These are phyloP conservation scores for Cercis canadensis DNA, from an alignment of 306 rosid genomes.

Conservation along the genomic window DNA sequence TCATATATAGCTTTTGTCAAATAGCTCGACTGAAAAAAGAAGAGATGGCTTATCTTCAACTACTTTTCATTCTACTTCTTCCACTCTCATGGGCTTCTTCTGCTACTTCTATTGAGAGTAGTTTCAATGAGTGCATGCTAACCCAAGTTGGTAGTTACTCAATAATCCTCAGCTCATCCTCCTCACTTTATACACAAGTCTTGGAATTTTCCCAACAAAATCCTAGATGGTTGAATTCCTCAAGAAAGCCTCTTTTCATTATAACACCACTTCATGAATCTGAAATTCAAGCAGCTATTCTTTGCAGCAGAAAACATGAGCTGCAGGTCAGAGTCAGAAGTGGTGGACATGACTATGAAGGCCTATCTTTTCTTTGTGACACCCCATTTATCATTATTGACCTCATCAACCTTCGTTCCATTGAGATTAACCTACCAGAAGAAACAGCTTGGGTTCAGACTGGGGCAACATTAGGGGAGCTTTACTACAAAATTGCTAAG, in stretches of 20 bases:
- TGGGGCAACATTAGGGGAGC: constrained; percentile 68
- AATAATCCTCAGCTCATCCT: constrained; percentile 23
- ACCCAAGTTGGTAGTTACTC: neutral
- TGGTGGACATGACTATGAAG: constrained; percentile 76
- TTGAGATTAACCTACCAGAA: constrained; percentile 40
- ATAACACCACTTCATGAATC: constrained; percentile 44
- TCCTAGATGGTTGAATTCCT: constrained; percentile 44
- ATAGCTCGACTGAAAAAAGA: no score
- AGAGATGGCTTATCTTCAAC: constrained; percentile 8
- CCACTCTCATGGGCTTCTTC: constrained; percentile 17
- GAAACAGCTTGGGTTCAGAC: constrained; percentile 74
- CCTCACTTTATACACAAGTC: constrained; percentile 4
- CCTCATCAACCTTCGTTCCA: constrained; percentile 43
- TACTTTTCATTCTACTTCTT: constrained; percentile 9
- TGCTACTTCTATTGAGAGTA: constrained; percentile 1
- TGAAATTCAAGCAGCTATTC: constrained; percentile 58
- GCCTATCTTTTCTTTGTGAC: constrained; percentile 53
- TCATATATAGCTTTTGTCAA: no score
- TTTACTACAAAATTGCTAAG: constrained; percentile 55
- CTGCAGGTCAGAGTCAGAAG: constrained; percentile 63
- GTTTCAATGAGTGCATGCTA: constrained; percentile 32
- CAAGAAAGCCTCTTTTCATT: constrained; percentile 36
- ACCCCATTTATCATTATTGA: constrained; percentile 59
- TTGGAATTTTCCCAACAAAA: constrained; percentile 42
- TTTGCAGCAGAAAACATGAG: constrained; percentile 48